phyloP scores from a whole-genome alignment of 1,284 basidiomycete genomes.

The Sphagnurus paluster region DNA sequence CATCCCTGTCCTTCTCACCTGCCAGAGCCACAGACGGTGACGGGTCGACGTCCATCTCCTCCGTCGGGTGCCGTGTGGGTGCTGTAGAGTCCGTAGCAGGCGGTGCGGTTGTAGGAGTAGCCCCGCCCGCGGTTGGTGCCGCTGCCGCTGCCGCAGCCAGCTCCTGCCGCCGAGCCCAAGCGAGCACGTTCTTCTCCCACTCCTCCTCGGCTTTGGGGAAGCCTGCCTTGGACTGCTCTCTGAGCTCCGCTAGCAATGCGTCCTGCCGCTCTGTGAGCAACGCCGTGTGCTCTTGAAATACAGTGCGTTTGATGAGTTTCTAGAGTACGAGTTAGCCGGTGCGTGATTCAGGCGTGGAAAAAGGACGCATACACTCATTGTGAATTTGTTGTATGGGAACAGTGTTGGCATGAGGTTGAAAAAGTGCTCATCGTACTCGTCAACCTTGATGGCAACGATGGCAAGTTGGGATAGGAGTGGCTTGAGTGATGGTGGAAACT shows the following conservation, averaged over 20 bases:
- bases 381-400: conserved; percentile 93
- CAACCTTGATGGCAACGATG: conserved; percentile 76
- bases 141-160: too few relatives aligned
- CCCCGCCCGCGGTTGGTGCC: conserved; percentile 1
- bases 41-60: conserved; percentile 40
- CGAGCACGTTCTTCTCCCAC: conserved; percentile 62
- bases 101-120: too few relatives aligned
- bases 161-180: conserved; percentile 51
- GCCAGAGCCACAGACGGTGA: conserved; percentile 16
- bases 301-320: conserved; percentile 83
- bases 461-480: conserved; percentile 73
- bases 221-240: conserved; percentile 56
- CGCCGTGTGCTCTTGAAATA: conserved; percentile 68
- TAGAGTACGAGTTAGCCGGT: conserved; percentile 28
- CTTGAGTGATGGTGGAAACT: conserved; percentile 85
- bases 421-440: conserved; percentile 90
- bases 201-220: conserved; percentile 72
- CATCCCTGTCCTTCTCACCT: conserved; percentile 30
- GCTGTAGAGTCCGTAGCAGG: conserved; percentile 34
- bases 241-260: conserved; percentile 59
- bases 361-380: conserved; percentile 63
- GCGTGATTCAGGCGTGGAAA: conserved; percentile 8
- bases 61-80: conserved; percentile 43
- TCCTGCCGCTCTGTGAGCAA: conserved; percentile 66
- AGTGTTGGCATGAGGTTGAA: conserved; percentile 85